These are phyloP conservation scores for Fistulinella staudtii DNA, from an alignment of 1,284 basidiomycete genomes.

Conservation along the genomic window DNA sequence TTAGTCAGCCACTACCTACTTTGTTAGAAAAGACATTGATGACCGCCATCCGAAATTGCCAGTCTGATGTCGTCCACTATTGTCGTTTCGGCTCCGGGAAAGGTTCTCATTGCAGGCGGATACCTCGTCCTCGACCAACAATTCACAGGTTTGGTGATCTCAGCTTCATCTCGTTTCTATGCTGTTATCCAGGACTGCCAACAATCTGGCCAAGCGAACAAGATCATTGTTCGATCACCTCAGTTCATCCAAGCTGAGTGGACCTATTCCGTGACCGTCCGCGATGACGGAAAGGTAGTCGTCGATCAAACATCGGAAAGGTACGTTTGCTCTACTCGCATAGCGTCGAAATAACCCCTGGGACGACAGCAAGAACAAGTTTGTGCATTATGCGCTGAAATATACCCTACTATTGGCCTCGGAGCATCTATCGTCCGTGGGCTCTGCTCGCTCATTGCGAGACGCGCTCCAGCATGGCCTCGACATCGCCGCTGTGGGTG, in stretches of 20 bases:
- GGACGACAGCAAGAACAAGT: conserved; percentile 67
- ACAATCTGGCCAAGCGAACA: conserved; percentile 26
- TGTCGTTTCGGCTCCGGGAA: conserved; percentile 89
- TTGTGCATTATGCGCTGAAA: conserved; percentile 84
- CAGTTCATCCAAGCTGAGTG: conserved; percentile 85
- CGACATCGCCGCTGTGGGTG: conserved; percentile 81
- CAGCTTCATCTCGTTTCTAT: conserved; percentile 93
- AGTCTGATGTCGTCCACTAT: conserved; percentile 44
- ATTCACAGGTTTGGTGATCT: conserved; percentile 83
- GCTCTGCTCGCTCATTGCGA: conserved; percentile 42
- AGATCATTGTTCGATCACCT: conserved; percentile 80
- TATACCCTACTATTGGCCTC: conserved; percentile 62
- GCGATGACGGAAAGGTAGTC: conserved; percentile 36
- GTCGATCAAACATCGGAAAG: conserved; percentile 49
- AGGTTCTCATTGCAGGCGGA: conserved; percentile 91
- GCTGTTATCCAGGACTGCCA: conserved; percentile 50
- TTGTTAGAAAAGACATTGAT: not conserved
- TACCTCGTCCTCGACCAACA: conserved; percentile 88
- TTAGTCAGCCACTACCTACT: conserved; percentile 21
- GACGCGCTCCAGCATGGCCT: conserved; percentile 51
- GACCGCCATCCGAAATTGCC: conserved; percentile 1
- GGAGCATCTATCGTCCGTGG: conserved; percentile 54
- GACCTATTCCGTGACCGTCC: conserved; percentile 60
- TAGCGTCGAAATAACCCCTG: conserved; percentile 7
- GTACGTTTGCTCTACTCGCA: conserved; percentile 24